phyloP scores from a whole-genome alignment of 257 asterid species.

The Lithospermum erythrorhizon region DNA sequence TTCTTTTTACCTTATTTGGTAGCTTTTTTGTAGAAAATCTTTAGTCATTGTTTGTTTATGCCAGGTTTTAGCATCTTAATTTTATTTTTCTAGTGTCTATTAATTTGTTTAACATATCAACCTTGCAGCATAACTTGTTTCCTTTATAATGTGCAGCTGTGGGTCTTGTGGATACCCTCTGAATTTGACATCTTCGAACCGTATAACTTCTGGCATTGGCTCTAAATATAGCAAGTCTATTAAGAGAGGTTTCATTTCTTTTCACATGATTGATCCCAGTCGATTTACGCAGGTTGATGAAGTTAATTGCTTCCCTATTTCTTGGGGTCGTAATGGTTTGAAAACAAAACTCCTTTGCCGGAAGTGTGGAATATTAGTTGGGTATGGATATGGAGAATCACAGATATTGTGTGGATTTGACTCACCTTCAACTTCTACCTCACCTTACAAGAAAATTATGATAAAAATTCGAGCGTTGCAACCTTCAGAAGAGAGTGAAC shows the following conservation, averaged over 20 bases:
- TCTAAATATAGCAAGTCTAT: conserved; percentile 52
- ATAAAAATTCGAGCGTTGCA: too few relatives aligned
- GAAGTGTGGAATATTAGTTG: conserved; percentile 56
- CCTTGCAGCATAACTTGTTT: conserved; percentile 3
- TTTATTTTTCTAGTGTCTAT: neutral
- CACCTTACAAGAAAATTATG: too few relatives aligned
- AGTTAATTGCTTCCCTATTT: conserved; percentile 53
- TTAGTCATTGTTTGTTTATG: too few relatives aligned
- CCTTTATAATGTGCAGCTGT: conserved; percentile 36
- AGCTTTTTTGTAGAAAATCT: too few relatives aligned
- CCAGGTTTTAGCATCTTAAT: too few relatives aligned
- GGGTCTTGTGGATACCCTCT: conserved; percentile 79
- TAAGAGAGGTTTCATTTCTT: conserved; percentile 49
- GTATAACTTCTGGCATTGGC: conserved; percentile 40
- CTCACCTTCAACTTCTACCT: conserved; percentile 42
- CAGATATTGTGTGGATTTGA: conserved; percentile 53
- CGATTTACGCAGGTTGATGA: conserved; percentile 75
- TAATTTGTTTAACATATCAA: neutral
- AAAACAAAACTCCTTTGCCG: conserved; percentile 78
- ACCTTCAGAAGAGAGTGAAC: conserved; percentile 24
- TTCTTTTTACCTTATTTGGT: too few relatives aligned
- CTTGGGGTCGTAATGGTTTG: conserved; percentile 39
- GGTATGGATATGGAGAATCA: conserved; percentile 55
- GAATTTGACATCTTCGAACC: conserved; percentile 53
- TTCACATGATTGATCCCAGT: conserved; percentile 56